phyloP scores from a whole-genome alignment of 208 protist species.

The Jaenimonas drosophilae region DNA sequence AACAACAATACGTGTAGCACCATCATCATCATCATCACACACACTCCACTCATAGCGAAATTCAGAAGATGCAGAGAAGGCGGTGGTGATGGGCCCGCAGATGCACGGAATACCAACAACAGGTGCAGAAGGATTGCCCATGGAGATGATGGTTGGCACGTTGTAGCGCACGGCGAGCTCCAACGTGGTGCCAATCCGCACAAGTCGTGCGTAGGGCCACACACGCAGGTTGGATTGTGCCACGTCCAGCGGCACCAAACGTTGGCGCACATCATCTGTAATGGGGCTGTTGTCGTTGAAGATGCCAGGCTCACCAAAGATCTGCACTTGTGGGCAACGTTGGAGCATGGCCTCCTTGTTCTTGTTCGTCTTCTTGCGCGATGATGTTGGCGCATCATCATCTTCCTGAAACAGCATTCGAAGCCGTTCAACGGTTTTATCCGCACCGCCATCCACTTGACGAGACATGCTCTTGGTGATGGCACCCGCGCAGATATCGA shows the following conservation, averaged over 20 bases:
- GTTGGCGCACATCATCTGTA: background rate
- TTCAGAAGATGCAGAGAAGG: conserved; percentile 29
- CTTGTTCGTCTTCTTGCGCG: conserved; percentile 7
- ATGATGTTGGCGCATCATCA: conserved; percentile 9
- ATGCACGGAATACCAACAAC: conserved; percentile 68
- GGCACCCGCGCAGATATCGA: conserved; percentile 12
- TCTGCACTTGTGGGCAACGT: too few species aligned
- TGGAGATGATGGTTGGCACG: conserved; percentile 57
- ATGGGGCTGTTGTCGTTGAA: background rate
- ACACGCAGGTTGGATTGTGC: conserved; percentile 43
- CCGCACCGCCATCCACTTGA: conserved; percentile 35
- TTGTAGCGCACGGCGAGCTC: conserved; percentile 56
- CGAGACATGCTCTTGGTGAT: conserved; percentile 68
- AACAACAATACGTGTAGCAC: too few species aligned
- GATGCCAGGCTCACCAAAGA: too few species aligned
- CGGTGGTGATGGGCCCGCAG: conserved; percentile 41
- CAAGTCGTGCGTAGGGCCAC: conserved; percentile 32
- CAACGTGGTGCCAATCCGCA: conserved; percentile 30
- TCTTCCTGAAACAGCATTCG: conserved; percentile 76
- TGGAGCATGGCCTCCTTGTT: conserved; percentile 15
- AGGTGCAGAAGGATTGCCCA: conserved; percentile 33
- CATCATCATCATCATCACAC: background rate
- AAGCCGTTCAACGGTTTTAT: conserved; percentile 68
- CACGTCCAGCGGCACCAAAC: conserved; percentile 30
- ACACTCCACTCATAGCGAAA: conserved; percentile 71